phyloP scores from a whole-genome alignment of 345 rosid species.

The Populus euphratica region DNA sequence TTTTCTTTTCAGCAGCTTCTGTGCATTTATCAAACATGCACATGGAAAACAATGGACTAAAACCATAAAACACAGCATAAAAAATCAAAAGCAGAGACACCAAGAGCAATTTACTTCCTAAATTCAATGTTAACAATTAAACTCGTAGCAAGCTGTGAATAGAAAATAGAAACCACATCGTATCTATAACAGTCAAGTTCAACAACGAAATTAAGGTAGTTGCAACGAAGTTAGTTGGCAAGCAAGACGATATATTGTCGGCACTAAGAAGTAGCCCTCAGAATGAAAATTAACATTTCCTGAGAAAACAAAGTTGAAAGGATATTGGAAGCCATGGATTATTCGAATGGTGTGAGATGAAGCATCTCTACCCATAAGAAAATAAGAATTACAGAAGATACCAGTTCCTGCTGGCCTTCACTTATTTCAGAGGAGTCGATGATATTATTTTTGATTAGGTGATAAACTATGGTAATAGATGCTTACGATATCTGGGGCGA shows the following conservation, averaged over 20 bases:
- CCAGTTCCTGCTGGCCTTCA: background rate
- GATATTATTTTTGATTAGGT: background rate
- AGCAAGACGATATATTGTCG: background rate
- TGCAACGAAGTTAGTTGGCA: background rate
- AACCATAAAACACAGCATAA: background rate
- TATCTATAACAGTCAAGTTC: background rate
- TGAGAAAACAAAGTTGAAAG: background rate
- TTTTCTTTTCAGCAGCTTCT: background rate
- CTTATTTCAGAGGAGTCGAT: background rate
- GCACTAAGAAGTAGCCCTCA: background rate
- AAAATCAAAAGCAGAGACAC: background rate
- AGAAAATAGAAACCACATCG: background rate
- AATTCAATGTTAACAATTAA: background rate
- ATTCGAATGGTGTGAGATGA: background rate
- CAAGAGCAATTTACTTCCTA: background rate
- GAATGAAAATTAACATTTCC: background rate
- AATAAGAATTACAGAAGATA: background rate
- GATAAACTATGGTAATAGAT: background rate
- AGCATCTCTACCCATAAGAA: background rate
- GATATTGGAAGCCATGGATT: background rate
- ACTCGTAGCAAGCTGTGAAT: background rate
- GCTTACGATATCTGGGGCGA: conserved; percentile 64
- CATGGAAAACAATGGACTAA: background rate
- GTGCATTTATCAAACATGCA: background rate
- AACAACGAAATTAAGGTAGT: background rate